Evolutionary conservation across 2,329 filamentous ascomycete species (phyloP), one percentile per base, ranked within the genome.

Genomic region (Cryoendolithus antarcticus): DNA sequence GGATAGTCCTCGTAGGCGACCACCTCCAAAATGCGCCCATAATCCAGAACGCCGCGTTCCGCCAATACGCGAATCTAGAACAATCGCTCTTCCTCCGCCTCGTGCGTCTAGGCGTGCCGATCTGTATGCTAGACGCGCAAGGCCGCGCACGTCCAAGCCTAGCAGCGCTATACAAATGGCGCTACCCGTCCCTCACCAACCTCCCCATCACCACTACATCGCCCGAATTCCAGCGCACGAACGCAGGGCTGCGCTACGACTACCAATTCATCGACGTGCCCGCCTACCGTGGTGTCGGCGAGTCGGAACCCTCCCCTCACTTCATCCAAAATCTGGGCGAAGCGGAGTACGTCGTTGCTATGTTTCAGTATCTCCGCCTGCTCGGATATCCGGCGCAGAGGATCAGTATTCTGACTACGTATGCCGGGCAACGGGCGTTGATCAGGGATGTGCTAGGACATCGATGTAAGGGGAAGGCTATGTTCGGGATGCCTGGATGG

Each of bases 271-370:
- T 98, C 65, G 78, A 95, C 51, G 88, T 98, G 2, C 79, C 81
- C 2, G 82, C 95, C 57, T 98, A 95, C 66, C 93, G 93, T 61
- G 86, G 84, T 29, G 72, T 71, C 41, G 91, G 91, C 36, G 91
- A 98, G 64, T 74, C 76, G 36, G 86, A 95, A 57, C 91, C 91
- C 1, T 83, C 81, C 15, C 85, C 89, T 13, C 89, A 96, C 62
- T 98, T 94, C 60, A 81, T 96, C 39, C 89, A 96, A 60, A 98
- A 98, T 54, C 65, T 96, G 33, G 91, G 91, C 34, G 91, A 98
- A 63, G 91, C 91, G 2, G 93, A 98, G 63, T 98, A 96, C 58
- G 83, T 86, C 2, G 91, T 96, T 19, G 91, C 91, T 3, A 72
- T 98, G 24, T 98, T 80, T 63, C 86, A 94, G 64, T 98, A 96